Evolutionary conservation across 352 stramenopile genomes (phyloP).

Genomic region (Plasmopara halstedii): DNA sequence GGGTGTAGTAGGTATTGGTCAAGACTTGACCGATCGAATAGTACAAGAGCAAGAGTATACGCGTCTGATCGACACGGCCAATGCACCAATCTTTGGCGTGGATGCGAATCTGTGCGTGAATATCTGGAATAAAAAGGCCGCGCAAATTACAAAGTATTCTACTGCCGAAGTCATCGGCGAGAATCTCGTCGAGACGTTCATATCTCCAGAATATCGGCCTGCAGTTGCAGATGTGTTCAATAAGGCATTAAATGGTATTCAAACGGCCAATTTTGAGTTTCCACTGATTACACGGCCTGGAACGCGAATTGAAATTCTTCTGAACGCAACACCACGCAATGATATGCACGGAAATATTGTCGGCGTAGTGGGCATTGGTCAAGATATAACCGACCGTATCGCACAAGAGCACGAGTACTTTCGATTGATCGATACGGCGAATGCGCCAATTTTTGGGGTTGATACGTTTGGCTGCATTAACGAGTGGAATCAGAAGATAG

Average conservation of each 20-base stretch:
- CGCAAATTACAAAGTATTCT: slow-evolving; percentile 81
- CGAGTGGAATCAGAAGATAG: slow-evolving; percentile 74
- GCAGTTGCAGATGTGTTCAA: slow-evolving; percentile 63
- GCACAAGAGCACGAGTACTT: slow-evolving; percentile 77
- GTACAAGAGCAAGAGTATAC: slow-evolving; percentile 85
- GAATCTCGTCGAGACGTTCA: slow-evolving; percentile 81
- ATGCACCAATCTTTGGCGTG: slow-evolving; percentile 88
- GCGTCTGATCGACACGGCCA: slow-evolving; percentile 86
- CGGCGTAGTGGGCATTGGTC: slow-evolving; percentile 79
- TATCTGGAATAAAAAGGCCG: slow-evolving; percentile 90
- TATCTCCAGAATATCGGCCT: slow-evolving; percentile 60
- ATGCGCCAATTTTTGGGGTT: slow-evolving; percentile 68
- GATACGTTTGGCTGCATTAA: slow-evolving; percentile 70
- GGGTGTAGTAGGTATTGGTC: slow-evolving; percentile 80
- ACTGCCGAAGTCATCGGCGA: slow-evolving; percentile 73
- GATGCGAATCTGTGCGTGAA: slow-evolving; percentile 83
- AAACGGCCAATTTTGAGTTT: slow-evolving; percentile 86
- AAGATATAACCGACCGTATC: slow-evolving; percentile 78
- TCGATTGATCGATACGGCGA: slow-evolving; percentile 65
- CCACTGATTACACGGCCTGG: slow-evolving; percentile 65
- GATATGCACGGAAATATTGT: slow-evolving; percentile 73
- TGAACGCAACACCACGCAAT: slow-evolving; percentile 66
- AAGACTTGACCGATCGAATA: slow-evolving; percentile 82
- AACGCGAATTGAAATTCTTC: slow-evolving; percentile 66
- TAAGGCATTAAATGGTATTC: slow-evolving; percentile 58